Evolutionary conservation across 768 basidiomycete species (phyloP).

Genomic region (Crassisporium funariophilum): DNA sequence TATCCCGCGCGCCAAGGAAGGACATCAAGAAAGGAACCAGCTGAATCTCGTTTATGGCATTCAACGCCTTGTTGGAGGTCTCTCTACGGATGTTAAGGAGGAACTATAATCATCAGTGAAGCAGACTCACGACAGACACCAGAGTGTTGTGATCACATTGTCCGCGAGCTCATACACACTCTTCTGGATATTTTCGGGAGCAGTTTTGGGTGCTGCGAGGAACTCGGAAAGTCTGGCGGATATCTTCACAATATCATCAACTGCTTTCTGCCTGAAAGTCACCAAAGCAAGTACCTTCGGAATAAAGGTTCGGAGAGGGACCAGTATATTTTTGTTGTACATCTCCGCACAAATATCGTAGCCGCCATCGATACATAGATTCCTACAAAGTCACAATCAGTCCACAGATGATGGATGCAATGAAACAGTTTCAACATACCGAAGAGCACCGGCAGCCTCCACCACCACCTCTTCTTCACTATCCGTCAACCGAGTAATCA

Average conservation of each 20-base stretch:
- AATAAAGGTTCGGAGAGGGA: slow-evolving; percentile 72
- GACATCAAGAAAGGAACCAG: slow-evolving; percentile 87
- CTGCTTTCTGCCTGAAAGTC: neutral
- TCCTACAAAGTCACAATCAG: slow-evolving; percentile 47
- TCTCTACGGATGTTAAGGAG: slow-evolving; percentile 54
- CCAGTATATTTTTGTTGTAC: slow-evolving; percentile 93
- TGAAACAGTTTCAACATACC: slow-evolving; percentile 50
- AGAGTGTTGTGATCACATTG: slow-evolving; percentile 88
- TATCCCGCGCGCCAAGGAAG: slow-evolving; percentile 75
- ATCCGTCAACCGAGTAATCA: slow-evolving; percentile 88
- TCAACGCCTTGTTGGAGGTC: slow-evolving; percentile 90
- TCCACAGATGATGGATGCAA: neutral
- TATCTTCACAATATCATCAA: slow-evolving; percentile 50
- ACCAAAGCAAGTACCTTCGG: slow-evolving; percentile 59
- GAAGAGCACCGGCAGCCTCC: slow-evolving; percentile 85
- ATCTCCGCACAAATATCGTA: slow-evolving; percentile 96
- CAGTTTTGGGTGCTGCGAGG: slow-evolving; percentile 57
- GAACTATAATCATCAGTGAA: neutral
- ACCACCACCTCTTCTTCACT: slow-evolving; percentile 88
- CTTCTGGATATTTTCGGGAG: slow-evolving; percentile 70
- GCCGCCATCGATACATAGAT: slow-evolving; percentile 93
- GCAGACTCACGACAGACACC: slow-evolving; percentile 88
- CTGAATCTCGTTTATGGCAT: slow-evolving; percentile 79
- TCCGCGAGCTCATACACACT: slow-evolving; percentile 88
- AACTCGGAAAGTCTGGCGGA: slow-evolving; percentile 71